A percentile compares a stretch with the other conserved stretches of the same genome.
phyloP scores from a whole-genome alignment of 2,329 filamentous ascomycete genomes.

The Botryosphaeria dothidea region DNA sequence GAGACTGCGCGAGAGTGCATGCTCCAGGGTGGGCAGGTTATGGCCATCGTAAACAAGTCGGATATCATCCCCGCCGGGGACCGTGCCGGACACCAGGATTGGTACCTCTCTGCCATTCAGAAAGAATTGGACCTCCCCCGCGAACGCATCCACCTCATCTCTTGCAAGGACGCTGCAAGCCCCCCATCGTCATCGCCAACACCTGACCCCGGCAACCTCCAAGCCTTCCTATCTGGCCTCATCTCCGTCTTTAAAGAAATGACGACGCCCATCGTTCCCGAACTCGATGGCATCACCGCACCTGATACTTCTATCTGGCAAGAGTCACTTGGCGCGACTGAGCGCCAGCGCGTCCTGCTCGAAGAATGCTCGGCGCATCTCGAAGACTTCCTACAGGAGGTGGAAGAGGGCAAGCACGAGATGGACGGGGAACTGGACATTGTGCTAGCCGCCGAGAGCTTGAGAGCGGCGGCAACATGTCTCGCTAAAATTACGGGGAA shows the following conservation, averaged over 20 bases:
- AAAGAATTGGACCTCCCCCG: slow-evolving; percentile 27
- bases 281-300: slow-evolving; percentile 28
- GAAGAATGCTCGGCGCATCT: slow-evolving; percentile 71
- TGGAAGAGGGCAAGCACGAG: slow-evolving; percentile 32
- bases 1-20: slow-evolving; percentile 55
- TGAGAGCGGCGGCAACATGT: slow-evolving; percentile 76
- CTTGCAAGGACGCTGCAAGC: slow-evolving; percentile 64
- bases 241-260: slow-evolving; percentile 68
- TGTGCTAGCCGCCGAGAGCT: slow-evolving; percentile 84
- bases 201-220: slow-evolving; percentile 64
- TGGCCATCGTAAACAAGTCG: slow-evolving; percentile 63
- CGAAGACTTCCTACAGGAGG: slow-evolving; percentile 68
- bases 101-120: slow-evolving; percentile 22
- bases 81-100: slow-evolving; percentile 21
- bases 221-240: slow-evolving; percentile 67
- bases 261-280: slow-evolving; percentile 56
- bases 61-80: slow-evolving; percentile 50
- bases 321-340: slow-evolving; percentile 86
- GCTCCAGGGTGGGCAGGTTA: slow-evolving; percentile 52
- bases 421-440: slow-evolving; percentile 66
- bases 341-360: slow-evolving; percentile 82
- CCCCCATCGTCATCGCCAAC: not conserved
- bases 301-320: slow-evolving; percentile 69
- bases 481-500: slow-evolving; percentile 86
- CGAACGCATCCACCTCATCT: slow-evolving; percentile 63